These are phyloP conservation scores for Pisolithus albus DNA, from an alignment of 768 basidiomycete genomes.

Conservation along the genomic window DNA sequence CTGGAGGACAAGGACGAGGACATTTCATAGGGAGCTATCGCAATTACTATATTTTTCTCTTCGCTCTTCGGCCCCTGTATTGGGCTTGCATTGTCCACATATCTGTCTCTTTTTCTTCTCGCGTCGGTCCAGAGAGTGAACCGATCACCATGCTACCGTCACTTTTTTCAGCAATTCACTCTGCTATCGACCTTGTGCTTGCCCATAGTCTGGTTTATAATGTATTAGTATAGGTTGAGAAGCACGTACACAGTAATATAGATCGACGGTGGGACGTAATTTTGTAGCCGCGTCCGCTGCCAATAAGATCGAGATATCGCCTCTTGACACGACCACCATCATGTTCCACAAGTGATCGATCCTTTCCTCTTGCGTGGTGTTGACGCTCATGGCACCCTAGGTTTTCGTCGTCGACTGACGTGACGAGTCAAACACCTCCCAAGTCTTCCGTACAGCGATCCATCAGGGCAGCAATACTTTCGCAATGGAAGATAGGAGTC, in stretches of 20 bases:
- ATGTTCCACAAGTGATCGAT: conserved; percentile 71
- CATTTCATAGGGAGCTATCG: conserved; percentile 33
- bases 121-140: conserved; percentile 15
- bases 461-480: conserved; percentile 72
- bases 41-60: conserved; percentile 21
- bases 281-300: neutral
- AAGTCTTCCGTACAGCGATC: conserved; percentile 91
- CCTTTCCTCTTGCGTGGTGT: conserved; percentile 1
- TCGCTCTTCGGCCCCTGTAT: conserved; percentile 18
- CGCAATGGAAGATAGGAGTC: conserved; percentile 76
- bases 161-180: conserved; percentile 14
- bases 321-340: conserved; percentile 19
- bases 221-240: conserved; percentile 31
- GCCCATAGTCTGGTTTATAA: conserved; percentile 28
- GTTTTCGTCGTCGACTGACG: conserved; percentile 70
- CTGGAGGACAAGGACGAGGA: conserved; percentile 92
- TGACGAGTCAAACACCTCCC: conserved; percentile 83
- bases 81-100: conserved; percentile 8
- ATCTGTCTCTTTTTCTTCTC: conserved; percentile 10
- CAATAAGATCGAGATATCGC: neutral
- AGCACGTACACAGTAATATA: conserved; percentile 4
- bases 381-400: conserved; percentile 30
- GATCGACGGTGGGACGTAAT: neutral
- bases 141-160: conserved; percentile 20
- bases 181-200: conserved; percentile 25